These are phyloP conservation scores for Penicillium sp. DNA, from an alignment of 2,329 filamentous ascomycete genomes.

Conservation along the genomic window DNA sequence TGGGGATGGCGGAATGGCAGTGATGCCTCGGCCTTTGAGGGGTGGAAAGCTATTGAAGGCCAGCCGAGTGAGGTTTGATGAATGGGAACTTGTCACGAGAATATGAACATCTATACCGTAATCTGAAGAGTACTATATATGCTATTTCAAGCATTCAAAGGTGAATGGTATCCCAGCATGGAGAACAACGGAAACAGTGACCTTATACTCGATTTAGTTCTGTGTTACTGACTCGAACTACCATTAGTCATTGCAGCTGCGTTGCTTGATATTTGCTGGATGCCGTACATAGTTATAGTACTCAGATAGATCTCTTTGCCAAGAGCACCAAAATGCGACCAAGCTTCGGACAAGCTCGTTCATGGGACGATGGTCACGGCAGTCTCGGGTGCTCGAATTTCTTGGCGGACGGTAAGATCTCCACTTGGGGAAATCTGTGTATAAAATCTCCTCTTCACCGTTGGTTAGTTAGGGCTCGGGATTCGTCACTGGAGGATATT, in stretches of 20 bases:
- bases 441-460: background rate
- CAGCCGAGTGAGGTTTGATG: constrained; percentile 9
- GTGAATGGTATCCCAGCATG: background rate
- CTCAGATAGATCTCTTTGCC: background rate
- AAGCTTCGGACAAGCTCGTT: constrained; percentile 10
- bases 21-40: constrained; percentile 26
- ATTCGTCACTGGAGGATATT: background rate
- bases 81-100: background rate
- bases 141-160: background rate
- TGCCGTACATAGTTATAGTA: too few relatives aligned
- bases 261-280: background rate
- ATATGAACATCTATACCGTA: background rate
- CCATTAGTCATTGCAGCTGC: too few relatives aligned
- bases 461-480: background rate
- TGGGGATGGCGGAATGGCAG: constrained; percentile 71
- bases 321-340: background rate
- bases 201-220: too few relatives aligned
- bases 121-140: background rate
- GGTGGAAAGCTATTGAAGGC: constrained; percentile 33
- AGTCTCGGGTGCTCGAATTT: background rate
- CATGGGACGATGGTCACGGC: background rate
- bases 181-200: too few relatives aligned
- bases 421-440: background rate
- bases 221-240: too few relatives aligned
- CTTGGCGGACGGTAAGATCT: constrained; percentile 4